Evolutionary conservation across 345 rosid genomes (phyloP).

Genomic region (thale cress (Arabidopsis thaliana)): TAIR10.1 NC_003076.8:6933001-6933500

Average conservation of each 20-base stretch:
- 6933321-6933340: slow-evolving; percentile 90
- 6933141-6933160: slow-evolving; percentile 35
- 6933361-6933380: slow-evolving; percentile 15
- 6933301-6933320: slow-evolving; percentile 97
- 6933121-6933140: slow-evolving; percentile 95
- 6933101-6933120: slow-evolving; percentile 98
- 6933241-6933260: slow-evolving; percentile 7
- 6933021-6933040: slow-evolving; percentile 93
- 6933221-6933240: slow-evolving; percentile 27
- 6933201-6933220: background rate
- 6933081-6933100: slow-evolving; percentile 98
- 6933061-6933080: slow-evolving; percentile 90
- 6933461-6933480: slow-evolving; percentile 99
- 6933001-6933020: slow-evolving; percentile 98
- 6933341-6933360: slow-evolving; percentile 27
- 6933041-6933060: slow-evolving; percentile 98
- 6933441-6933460: slow-evolving; percentile 99
- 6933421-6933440: slow-evolving; percentile 97
- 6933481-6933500: slow-evolving; percentile 97
- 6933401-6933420: slow-evolving; percentile 46
- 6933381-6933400: background rate
- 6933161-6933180: too few relatives aligned
- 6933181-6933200: too few relatives aligned
- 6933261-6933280: slow-evolving; percentile 29
- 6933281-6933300: slow-evolving; percentile 88